A percentile compares a stretch with the other conserved stretches of the same genome.
Evolutionary conservation across 352 stramenopile species (phyloP).

Genomic region (Phytophthora pisi): DNA sequence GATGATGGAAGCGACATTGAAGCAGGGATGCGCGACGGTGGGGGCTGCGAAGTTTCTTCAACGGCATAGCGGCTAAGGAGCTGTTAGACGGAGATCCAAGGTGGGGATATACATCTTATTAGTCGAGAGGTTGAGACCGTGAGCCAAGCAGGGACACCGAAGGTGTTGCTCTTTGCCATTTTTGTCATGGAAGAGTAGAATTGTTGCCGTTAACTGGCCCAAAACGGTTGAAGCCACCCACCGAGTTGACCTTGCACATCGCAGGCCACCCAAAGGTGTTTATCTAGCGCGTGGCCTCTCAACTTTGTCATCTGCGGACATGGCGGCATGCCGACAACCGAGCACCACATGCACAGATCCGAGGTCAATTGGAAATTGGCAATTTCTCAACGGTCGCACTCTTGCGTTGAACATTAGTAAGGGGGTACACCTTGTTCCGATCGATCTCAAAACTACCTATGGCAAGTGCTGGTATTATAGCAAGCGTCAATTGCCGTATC

Average conservation of each 20-base stretch:
- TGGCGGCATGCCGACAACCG: no score
- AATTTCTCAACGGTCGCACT: no score
- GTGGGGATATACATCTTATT: not conserved
- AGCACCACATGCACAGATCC: no score
- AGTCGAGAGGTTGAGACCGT: not conserved
- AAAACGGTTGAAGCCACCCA: not conserved
- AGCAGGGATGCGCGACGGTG: not conserved
- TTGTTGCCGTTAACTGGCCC: not conserved
- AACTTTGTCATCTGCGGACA: no score
- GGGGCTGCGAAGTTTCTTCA: not conserved
- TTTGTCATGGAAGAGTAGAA: not conserved
- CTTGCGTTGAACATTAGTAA: no score
- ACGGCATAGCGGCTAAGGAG: slow-evolving; percentile 1
- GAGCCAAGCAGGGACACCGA: not conserved
- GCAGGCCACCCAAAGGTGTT: not conserved
- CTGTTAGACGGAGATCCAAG: slow-evolving; percentile 1
- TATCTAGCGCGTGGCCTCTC: no score
- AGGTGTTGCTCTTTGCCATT: not conserved
- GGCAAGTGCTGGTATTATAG: no score
- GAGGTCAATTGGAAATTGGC: no score
- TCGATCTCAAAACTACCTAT: no score
- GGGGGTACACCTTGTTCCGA: no score
- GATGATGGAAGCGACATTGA: slow-evolving; percentile 5
- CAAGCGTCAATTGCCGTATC: no score
- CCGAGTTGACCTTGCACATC: not conserved